These are phyloP conservation scores for Phytophthora palmivora DNA, from an alignment of 352 stramenopile species.

Conservation along the genomic window DNA sequence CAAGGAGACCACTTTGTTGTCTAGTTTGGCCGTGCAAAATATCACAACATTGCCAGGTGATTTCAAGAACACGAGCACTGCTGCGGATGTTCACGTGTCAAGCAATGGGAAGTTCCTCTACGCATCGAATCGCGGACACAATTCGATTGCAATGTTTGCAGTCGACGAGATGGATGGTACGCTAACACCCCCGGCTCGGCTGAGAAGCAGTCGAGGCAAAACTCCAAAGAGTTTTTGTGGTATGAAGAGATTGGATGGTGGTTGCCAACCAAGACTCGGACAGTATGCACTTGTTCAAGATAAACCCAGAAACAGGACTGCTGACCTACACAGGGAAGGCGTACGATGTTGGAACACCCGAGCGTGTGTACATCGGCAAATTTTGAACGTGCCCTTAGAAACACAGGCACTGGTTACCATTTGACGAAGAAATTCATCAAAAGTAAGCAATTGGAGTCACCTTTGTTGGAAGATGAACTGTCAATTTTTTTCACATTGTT, in stretches of 20 bases:
- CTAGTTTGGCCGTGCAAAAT: slow-evolving; percentile 35
- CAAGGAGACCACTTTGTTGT: slow-evolving; percentile 16
- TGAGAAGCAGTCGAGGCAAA: slow-evolving; percentile 44
- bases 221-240: slow-evolving; percentile 46
- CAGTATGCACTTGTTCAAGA: slow-evolving; percentile 51
- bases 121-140: slow-evolving; percentile 66
- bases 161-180: slow-evolving; percentile 33
- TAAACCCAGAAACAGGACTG: slow-evolving; percentile 35
- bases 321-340: slow-evolving; percentile 44
- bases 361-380: slow-evolving; percentile 35
- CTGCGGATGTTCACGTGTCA: slow-evolving; percentile 56
- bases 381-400: slow-evolving; percentile 3
- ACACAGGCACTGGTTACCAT: no score
- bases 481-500: no score
- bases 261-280: slow-evolving; percentile 62
- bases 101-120: slow-evolving; percentile 57
- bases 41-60: slow-evolving; percentile 52
- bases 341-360: slow-evolving; percentile 38
- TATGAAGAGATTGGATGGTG: slow-evolving; percentile 51
- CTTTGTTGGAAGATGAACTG: no score
- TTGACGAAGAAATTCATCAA: no score
- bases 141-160: slow-evolving; percentile 62
- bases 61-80: slow-evolving; percentile 32
- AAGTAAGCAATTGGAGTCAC: no score
- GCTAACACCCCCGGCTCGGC: slow-evolving; percentile 35